Evolutionary conservation across 2,329 filamentous ascomycete species (phyloP), one percentile per base, ranked within the genome.

Genomic region (Neocatenulostroma microsporum): DNA sequence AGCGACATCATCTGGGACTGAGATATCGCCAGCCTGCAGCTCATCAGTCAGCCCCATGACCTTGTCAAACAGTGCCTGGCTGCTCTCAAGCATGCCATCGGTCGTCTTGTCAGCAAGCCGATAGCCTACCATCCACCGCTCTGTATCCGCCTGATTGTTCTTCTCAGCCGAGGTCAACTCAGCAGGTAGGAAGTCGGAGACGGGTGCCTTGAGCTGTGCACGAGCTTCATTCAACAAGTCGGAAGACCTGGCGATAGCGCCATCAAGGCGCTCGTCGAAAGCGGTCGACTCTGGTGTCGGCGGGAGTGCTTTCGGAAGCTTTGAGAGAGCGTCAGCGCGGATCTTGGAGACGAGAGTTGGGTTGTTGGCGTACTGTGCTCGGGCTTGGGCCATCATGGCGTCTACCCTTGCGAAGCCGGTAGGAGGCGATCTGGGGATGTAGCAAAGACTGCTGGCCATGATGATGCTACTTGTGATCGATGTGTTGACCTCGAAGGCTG

Each of bases 381-480:
- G 36, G 14, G 44, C 41, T 38, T 36, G 34, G 14, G 41, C 34
- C 42, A 42, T 47, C 26, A 40, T 38, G 28, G 27, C 36, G 12
- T 42, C 36, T 24, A 47, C 26, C 2, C 19, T 18, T 19, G 34
- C 33, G 30, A 45, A 32, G 21, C 37, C 42, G 23, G 44, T 40
- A 25, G 42, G 37, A 9, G 42, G 39, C 23, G 32, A 30, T n/a
- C n/a, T n/a, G n/a, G n/a, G n/a, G n/a, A n/a, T n/a, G n/a, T n/a
- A n/a, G n/a, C n/a, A n/a, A n/a, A n/a, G n/a, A n/a, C n/a, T n/a
- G n/a, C n/a, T n/a, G n/a, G n/a, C n/a, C n/a, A n/a, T n/a, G n/a
- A n/a, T n/a, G n/a, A n/a, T n/a, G n/a, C n/a, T n/a, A n/a, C n/a
- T n/a, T n/a, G n/a, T n/a, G n/a, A n/a, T n/a, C n/a, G n/a, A n/a